A percentile compares a stretch with the other conserved stretches of the same genome.
These are phyloP conservation scores for Entomortierella chlamydospora DNA, from an alignment of 192 early-diverging fungal species.

Conservation along the genomic window DNA sequence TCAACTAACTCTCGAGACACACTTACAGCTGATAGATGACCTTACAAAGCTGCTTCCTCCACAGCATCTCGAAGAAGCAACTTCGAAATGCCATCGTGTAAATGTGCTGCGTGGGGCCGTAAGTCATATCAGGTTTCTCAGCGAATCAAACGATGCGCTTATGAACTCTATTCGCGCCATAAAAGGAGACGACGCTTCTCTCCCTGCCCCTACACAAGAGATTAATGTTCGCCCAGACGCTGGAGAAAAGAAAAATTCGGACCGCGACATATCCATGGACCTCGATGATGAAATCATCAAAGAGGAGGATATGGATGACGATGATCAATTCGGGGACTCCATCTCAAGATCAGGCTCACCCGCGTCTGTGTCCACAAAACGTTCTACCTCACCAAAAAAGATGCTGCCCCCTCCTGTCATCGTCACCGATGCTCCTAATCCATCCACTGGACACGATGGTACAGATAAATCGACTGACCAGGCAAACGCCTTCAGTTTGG, in stretches of 20 bases:
- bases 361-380: not conserved
- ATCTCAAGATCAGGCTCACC: constrained; percentile 8
- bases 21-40: constrained; percentile 37
- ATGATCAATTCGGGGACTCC: constrained; percentile 2
- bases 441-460: constrained; percentile 12
- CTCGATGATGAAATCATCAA: constrained; percentile 23
- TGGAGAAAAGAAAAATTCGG: not conserved
- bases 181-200: constrained; percentile 14
- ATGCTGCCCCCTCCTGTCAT: constrained; percentile 45
- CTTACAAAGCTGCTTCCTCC: constrained; percentile 39
- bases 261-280: constrained; percentile 31
- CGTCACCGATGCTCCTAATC: constrained; percentile 40
- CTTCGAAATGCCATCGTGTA: constrained; percentile 45
- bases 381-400: constrained; percentile 8
- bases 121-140: constrained; percentile 46
- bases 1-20: constrained; percentile 12
- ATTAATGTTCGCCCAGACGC: not conserved
- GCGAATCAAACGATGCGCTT: constrained; percentile 41
- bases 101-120: constrained; percentile 48
- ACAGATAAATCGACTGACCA: not conserved
- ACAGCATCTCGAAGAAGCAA: constrained; percentile 51
- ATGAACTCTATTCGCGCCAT: constrained; percentile 9
- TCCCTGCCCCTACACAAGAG: not conserved
- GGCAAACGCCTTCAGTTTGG: constrained; percentile 14
- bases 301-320: constrained; percentile 13